A percentile compares a stretch with the other conserved stretches of the same genome.
Evolutionary conservation across 495 filamentous ascomycete species (phyloP).

Genomic region (Aspergillus egyptiacus): DNA sequence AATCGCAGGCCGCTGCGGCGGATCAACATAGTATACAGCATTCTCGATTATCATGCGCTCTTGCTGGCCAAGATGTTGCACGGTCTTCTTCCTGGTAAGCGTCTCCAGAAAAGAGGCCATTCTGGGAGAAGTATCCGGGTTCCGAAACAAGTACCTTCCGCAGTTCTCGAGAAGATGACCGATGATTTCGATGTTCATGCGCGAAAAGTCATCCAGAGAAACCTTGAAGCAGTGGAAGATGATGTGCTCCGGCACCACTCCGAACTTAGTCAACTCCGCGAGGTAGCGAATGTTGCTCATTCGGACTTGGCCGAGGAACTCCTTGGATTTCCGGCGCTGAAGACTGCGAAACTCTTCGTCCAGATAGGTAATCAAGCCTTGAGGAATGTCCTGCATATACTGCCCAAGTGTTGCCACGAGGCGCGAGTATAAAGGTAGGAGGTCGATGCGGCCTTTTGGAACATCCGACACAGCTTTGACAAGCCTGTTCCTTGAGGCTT

Average conservation of each 20-base stretch:
- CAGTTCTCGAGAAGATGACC: constrained; percentile 97
- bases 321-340: constrained; percentile 96
- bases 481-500: constrained; percentile 89
- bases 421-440: constrained; percentile 88
- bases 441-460: constrained; percentile 85
- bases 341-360: constrained; percentile 97
- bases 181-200: constrained; percentile 98
- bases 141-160: constrained; percentile 87
- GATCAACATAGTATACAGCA: constrained; percentile 96
- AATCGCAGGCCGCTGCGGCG: constrained; percentile 87
- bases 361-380: constrained; percentile 86
- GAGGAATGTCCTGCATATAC: constrained; percentile 88
- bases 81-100: constrained; percentile 88
- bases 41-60: constrained; percentile 99
- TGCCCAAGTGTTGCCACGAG: constrained; percentile 88
- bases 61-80: constrained; percentile 89
- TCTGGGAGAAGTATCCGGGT: constrained; percentile 84
- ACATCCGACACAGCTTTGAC: constrained; percentile 91
- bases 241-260: constrained; percentile 95
- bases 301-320: constrained; percentile 89
- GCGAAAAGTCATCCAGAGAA: constrained; percentile 92
- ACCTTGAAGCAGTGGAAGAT: constrained; percentile 99
- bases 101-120: constrained; percentile 95
- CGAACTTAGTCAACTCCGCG: constrained; percentile 96
- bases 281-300: constrained; percentile 94